Percentiles rank a stretch among this genome's conserved stretches.
phyloP scores from a whole-genome alignment of 2,329 filamentous ascomycete genomes.

The Arthrobotrys megalospora region DNA sequence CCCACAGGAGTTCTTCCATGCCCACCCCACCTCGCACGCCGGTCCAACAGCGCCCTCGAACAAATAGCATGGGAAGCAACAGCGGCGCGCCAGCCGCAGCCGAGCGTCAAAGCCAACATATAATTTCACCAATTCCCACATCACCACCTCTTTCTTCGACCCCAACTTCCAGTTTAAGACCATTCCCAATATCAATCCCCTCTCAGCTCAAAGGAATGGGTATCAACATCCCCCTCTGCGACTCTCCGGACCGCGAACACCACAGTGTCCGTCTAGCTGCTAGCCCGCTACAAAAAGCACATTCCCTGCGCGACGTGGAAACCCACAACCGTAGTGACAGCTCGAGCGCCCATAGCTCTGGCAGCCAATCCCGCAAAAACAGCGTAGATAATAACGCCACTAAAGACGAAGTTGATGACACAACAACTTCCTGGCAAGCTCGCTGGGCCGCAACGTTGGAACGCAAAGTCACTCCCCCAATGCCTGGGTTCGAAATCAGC shows the following conservation, averaged over 20 bases:
- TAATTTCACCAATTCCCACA: conserved; percentile 43
- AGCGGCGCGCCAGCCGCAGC: conserved; percentile 1
- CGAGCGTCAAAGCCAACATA: conserved; percentile 15
- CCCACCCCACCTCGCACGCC: conserved; percentile 57
- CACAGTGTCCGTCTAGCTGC: conserved; percentile 32
- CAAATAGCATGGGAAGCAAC: conserved; percentile 50
- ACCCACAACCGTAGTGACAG: conserved; percentile 27
- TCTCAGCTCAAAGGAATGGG: conserved; percentile 43
- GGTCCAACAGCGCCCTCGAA: conserved; percentile 26
- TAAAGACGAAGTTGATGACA: conserved; percentile 9
- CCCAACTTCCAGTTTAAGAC: conserved; percentile 3
- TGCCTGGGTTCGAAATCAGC: conserved; percentile 56
- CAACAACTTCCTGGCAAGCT: conserved; percentile 36
- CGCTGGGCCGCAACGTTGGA: conserved; percentile 52
- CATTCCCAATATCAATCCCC: conserved; percentile 7
- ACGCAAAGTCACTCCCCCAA: conserved; percentile 57
- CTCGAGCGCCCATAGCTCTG: conserved; percentile 15
- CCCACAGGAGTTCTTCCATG: conserved; percentile 53
- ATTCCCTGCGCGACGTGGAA: conserved; percentile 32
- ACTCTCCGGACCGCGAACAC: conserved; percentile 53
- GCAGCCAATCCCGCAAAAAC: conserved; percentile 9
- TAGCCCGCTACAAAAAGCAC: conserved; percentile 38
- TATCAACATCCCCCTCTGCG: conserved; percentile 59
- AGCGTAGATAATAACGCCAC: conserved; percentile 4
- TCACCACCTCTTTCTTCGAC: conserved; percentile 35